phyloP scores from a whole-genome alignment of 768 basidiomycete species.

The Rhizopogon vesiculosus region DNA sequence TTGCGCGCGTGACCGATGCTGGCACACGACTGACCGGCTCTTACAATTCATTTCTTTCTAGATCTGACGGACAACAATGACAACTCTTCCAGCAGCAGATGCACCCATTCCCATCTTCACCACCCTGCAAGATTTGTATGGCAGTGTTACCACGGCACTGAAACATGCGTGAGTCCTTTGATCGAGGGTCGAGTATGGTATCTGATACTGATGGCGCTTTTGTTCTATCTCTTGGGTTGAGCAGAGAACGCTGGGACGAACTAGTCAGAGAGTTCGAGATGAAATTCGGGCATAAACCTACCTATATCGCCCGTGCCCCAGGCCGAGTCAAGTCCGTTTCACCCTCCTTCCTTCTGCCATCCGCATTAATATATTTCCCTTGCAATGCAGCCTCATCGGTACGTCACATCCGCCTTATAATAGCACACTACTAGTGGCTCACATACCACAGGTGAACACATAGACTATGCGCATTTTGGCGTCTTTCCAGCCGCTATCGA shows the following conservation, averaged over 20 bases:
- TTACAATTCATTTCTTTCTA: neutral
- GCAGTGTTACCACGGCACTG: slow-evolving; percentile 46
- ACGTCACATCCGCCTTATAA: slow-evolving; percentile 8
- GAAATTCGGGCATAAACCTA: slow-evolving; percentile 62
- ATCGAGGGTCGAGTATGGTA: neutral
- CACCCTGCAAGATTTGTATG: slow-evolving; percentile 51
- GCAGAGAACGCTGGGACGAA: slow-evolving; percentile 52
- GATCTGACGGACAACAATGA: neutral
- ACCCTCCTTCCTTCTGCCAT: neutral
- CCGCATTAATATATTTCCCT: neutral
- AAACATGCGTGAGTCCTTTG: slow-evolving; percentile 39
- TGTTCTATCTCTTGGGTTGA: neutral
- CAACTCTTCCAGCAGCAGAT: slow-evolving; percentile 32
- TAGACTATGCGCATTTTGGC: slow-evolving; percentile 81
- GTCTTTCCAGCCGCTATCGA: slow-evolving; percentile 85
- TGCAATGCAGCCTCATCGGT: slow-evolving; percentile 30
- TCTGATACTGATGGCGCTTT: neutral
- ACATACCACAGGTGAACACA: slow-evolving; percentile 64
- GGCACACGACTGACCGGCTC: neutral
- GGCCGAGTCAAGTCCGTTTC: slow-evolving; percentile 69
- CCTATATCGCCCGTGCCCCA: slow-evolving; percentile 71
- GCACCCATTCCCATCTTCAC: slow-evolving; percentile 59
- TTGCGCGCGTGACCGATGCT: neutral
- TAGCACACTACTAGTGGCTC: neutral
- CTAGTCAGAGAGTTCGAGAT: slow-evolving; percentile 57